These are phyloP conservation scores for Cucurbita maxima DNA, from an alignment of 306 rosid species.

Conservation along the genomic window DNA sequence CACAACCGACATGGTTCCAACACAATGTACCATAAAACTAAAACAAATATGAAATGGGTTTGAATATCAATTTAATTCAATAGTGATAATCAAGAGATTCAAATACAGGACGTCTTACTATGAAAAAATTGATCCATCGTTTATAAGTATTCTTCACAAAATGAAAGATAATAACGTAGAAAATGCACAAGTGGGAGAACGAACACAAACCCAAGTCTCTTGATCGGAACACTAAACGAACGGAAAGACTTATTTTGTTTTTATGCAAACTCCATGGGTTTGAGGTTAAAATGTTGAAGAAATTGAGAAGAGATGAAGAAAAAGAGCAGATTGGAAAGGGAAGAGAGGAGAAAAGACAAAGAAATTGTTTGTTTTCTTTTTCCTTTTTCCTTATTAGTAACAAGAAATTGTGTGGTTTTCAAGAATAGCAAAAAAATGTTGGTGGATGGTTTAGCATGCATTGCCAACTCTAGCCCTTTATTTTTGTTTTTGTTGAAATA, in stretches of 20 bases:
- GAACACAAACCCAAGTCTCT: neutral
- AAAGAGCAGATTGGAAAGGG: neutral
- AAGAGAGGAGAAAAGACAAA: constrained; percentile 3
- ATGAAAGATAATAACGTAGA: neutral
- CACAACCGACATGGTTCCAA: too few species aligned
- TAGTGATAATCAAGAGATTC: neutral
- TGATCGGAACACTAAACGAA: neutral
- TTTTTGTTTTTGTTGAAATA: neutral
- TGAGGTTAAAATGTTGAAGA: neutral
- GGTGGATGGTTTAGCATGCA: constrained; percentile 3
- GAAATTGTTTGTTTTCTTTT: neutral
- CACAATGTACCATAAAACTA: too few species aligned
- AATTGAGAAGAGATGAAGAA: neutral
- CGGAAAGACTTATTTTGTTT: neutral
- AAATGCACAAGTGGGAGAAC: neutral
- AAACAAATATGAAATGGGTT: neutral
- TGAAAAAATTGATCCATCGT: neutral
- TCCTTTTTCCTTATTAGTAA: neutral
- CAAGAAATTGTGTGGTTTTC: neutral
- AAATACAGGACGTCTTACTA: neutral
- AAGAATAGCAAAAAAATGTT: neutral
- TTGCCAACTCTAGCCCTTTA: neutral
- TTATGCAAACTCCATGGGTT: neutral
- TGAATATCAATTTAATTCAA: too few species aligned
- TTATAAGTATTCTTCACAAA: neutral